Evolutionary conservation across 306 rosid species (phyloP).

Genomic region (Trifolium dubium): DNA sequence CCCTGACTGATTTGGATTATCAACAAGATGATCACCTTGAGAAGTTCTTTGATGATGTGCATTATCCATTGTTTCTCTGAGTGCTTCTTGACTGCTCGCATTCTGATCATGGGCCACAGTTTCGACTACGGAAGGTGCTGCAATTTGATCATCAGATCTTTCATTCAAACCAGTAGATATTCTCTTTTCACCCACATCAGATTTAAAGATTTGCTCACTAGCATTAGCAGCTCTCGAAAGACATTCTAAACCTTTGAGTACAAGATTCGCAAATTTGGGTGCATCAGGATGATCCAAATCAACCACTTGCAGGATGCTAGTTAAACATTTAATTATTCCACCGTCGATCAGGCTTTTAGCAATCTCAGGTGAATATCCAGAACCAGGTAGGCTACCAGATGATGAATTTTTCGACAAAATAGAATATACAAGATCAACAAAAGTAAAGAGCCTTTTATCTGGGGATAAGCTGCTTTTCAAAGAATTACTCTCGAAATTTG

Average conservation of each 20-base stretch:
- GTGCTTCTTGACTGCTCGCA: slow-evolving; percentile 62
- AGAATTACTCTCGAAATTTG: slow-evolving; percentile 72
- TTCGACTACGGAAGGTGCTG: slow-evolving; percentile 60
- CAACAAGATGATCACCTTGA: slow-evolving; percentile 56
- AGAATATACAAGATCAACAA: slow-evolving; percentile 85
- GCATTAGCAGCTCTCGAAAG: slow-evolving; percentile 97
- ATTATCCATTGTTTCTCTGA: slow-evolving; percentile 53
- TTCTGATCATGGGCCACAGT: slow-evolving; percentile 59
- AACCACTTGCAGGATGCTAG: slow-evolving; percentile 83
- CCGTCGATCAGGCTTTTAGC: slow-evolving; percentile 99
- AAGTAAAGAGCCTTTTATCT: slow-evolving; percentile 82
- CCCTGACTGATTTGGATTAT: slow-evolving; percentile 57
- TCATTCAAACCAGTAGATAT: slow-evolving; percentile 63
- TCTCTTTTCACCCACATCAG: slow-evolving; percentile 78
- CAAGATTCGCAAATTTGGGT: slow-evolving; percentile 85
- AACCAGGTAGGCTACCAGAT: slow-evolving; percentile 88
- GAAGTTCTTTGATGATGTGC: slow-evolving; percentile 63
- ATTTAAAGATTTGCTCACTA: slow-evolving; percentile 77
- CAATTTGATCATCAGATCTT: slow-evolving; percentile 65
- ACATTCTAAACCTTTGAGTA: slow-evolving; percentile 88
- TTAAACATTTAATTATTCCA: slow-evolving; percentile 86
- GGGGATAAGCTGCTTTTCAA: slow-evolving; percentile 65
- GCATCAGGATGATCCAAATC: slow-evolving; percentile 99
- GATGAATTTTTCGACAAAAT: slow-evolving; percentile 89
- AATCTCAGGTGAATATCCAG: slow-evolving; percentile 93